Conservation (phyloP, 139 green algal genomes). For the Coelastrella sp. region DNA sequence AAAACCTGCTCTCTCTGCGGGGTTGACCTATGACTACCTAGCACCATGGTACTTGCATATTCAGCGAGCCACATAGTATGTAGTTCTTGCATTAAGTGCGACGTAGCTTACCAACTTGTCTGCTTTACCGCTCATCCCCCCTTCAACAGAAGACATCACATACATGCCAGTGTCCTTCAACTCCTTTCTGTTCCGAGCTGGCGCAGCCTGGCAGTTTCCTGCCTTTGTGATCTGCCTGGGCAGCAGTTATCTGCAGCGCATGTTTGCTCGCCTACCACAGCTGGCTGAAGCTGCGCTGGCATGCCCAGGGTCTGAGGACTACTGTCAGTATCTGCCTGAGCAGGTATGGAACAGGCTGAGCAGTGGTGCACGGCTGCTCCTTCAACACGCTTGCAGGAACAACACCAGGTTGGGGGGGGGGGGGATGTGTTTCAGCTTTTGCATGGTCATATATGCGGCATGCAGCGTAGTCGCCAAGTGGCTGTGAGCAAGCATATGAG, state of each 20-base stretch:
- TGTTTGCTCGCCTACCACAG: conserved; percentile 56
- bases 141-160: conserved; percentile 38
- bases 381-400: background rate
- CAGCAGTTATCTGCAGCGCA: conserved; percentile 67
- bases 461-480: too few species aligned
- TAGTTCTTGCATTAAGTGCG: too few species aligned
- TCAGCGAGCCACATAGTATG: too few species aligned
- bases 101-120: too few species aligned
- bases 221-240: conserved; percentile 60
- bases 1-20: too few species aligned
- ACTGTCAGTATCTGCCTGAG: conserved; percentile 39
- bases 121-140: background rate
- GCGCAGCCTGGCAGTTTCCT: conserved; percentile 59
- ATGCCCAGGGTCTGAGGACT: conserved; percentile 48
- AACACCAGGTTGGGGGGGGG: background rate
- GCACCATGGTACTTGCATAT: too few species aligned
- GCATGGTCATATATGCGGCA: too few species aligned
- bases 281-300: conserved; percentile 46
- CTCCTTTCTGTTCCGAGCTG: conserved; percentile 54
- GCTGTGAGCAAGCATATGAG: too few species aligned
- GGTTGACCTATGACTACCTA: too few species aligned
- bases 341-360: background rate
- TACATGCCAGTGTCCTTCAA: conserved; percentile 54
- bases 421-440: background rate
- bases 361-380: background rate